These are phyloP conservation scores for Pichia nakasei DNA, from an alignment of 805 yeast species.

Conservation along the genomic window DNA sequence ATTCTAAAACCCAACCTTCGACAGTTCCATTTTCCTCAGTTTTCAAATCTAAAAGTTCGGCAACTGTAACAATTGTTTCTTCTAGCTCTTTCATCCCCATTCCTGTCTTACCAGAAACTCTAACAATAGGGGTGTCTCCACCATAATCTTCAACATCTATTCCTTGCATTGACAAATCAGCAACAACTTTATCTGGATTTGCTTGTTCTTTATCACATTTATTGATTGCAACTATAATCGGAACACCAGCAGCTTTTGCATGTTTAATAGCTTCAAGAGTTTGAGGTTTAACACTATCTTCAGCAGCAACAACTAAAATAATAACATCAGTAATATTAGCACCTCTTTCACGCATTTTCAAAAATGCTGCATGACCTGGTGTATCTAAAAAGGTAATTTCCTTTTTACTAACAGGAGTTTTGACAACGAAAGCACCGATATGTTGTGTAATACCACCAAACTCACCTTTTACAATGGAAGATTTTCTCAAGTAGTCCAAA, in stretches of 20 bases:
- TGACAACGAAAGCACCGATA: constrained; percentile 91
- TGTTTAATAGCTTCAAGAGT: constrained; percentile 93
- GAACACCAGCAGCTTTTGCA: constrained; percentile 72
- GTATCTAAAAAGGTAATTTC: constrained; percentile 88
- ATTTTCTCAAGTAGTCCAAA: constrained; percentile 75
- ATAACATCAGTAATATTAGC: constrained; percentile 91
- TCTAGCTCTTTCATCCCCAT: constrained; percentile 83
- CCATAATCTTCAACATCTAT: constrained; percentile 89
- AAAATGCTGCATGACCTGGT: constrained; percentile 96
- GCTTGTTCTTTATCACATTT: constrained; percentile 81
- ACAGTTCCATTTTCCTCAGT: constrained; percentile 44
- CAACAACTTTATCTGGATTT: constrained; percentile 64
- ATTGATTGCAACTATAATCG: constrained; percentile 84
- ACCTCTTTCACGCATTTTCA: constrained; percentile 94
- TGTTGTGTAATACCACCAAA: constrained; percentile 97
- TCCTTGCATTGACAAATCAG: constrained; percentile 68
- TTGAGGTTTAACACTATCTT: constrained; percentile 97
- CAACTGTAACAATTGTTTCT: constrained; percentile 76
- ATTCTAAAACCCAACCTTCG: constrained; percentile 89
- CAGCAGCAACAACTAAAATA: constrained; percentile 90
- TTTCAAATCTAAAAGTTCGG: constrained; percentile 75
- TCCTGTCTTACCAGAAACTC: constrained; percentile 85
- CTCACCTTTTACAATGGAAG: constrained; percentile 75
- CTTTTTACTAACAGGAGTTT: constrained; percentile 66
- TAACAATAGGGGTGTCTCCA: constrained; percentile 86